Base-by-base conservation (phyloP, 208 protist genomes). In the Leishmania tarentolae region DNA sequence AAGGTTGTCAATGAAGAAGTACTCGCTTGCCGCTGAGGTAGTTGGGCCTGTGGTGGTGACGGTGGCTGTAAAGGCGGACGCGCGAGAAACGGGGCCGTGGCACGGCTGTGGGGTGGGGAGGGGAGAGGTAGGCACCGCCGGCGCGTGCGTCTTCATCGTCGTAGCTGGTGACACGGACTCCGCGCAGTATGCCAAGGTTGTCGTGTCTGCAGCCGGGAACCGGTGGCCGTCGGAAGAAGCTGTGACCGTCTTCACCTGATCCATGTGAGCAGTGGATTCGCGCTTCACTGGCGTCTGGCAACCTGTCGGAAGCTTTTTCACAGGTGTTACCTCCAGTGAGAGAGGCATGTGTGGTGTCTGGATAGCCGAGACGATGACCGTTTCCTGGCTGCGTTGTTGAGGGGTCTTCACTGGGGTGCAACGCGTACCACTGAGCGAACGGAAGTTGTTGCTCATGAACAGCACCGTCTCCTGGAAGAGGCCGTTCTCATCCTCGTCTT, bases 1-100 rank as follows among this genome's bases (percentile, higher is more conserved):
- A 80, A 81, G 81, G 68, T 92, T 91, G 81, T 92, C 85, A 42
- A 92, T 84, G 80, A 92, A 92, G 47, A 92, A 37, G 77, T 80
- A 89, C 40, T 90, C 84, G n/a, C 52, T 86, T 46, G 77, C 37
- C 35, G 44, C 68, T 57, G 68, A 44, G 73, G 40, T 59, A 15
- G 21, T 35, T 19, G 66, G n/a, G 3, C 61, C 82, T 7, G 57
- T 52, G 40, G 35, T 53, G n/a, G 52, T 11, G 56, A 37, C 42
- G 31, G 78, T 73, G 47, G 76, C 52, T 42, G 63, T 37, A 44
- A 52, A 40, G 24, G 46, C 11, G 40, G 63, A 65, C 24, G 28
- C 44, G 42, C 24, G 8, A 71, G 56, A 11, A 46, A 75, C 78
- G 3, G 57, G 28, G 21, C 71, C 40, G 65, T 35, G 35, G 46